Percentiles rank a stretch among this genome's conserved stretches.
Conservation (phyloP, 2,329 filamentous ascomycete genomes). For the Magnaporthiopsis rhizophila region DNA sequence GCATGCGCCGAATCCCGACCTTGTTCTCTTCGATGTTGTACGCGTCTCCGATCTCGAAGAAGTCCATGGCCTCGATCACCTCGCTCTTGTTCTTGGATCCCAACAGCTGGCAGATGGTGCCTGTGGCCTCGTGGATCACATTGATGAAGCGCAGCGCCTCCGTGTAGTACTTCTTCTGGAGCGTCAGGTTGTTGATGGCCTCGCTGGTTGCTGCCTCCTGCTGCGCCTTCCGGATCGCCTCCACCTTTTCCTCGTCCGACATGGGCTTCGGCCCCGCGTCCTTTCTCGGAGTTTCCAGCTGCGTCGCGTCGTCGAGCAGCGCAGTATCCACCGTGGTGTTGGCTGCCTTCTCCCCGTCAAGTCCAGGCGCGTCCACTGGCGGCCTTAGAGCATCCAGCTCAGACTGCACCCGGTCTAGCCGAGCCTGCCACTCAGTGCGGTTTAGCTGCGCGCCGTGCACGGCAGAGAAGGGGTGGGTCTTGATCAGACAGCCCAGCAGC, state of each 20-base stretch:
- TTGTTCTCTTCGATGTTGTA: constrained; percentile 95
- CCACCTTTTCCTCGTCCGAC: constrained; percentile 71
- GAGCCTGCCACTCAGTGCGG: constrained; percentile 74
- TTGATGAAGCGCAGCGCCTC: constrained; percentile 93
- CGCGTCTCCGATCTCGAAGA: constrained; percentile 89
- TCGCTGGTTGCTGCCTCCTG: constrained; percentile 86
- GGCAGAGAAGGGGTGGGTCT: constrained; percentile 88
- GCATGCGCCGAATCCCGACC: constrained; percentile 86
- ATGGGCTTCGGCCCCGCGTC: constrained; percentile 35
- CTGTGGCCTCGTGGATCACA: constrained; percentile 75
- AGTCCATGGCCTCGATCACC: constrained; percentile 98
- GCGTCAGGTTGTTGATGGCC: constrained; percentile 75
- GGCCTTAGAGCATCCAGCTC: constrained; percentile 78
- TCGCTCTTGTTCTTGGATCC: constrained; percentile 97
- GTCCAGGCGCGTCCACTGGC: constrained; percentile 62
- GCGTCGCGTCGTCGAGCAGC: constrained; percentile 82
- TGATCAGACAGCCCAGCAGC: constrained; percentile 76
- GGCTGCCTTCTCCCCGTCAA: constrained; percentile 42
- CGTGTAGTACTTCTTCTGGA: constrained; percentile 85
- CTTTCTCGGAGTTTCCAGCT: constrained; percentile 64
- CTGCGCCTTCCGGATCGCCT: constrained; percentile 67
- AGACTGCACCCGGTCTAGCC: constrained; percentile 73
- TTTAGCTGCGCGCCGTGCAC: constrained; percentile 85
- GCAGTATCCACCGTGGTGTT: constrained; percentile 67
- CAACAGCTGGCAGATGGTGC: constrained; percentile 75